Base-by-base conservation (phyloP, 2,329 filamentous ascomycete genomes). In the Trichoderma sp. region DNA sequence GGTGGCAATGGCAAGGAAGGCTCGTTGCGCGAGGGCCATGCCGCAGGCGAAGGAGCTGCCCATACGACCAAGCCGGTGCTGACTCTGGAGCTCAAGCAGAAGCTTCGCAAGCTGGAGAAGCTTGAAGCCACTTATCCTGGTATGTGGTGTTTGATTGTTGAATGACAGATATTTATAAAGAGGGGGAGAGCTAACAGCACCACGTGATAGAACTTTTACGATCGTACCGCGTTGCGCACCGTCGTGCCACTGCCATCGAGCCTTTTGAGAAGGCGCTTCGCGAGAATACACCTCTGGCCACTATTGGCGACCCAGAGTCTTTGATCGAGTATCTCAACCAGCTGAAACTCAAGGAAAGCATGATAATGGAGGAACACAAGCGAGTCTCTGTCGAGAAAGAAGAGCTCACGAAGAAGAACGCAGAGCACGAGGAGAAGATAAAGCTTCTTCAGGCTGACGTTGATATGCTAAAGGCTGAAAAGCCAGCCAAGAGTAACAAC, bases 331-430 rank as follows among this genome's bases (percentile, higher is more conserved):
- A 97, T 76, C 84, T 99, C 32, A 93, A 91, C 73, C 93, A 97
- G 79, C 81, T 97, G 51, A 95, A 90, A 70, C 80, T 94, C 65
- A 95, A 96, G 76, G 90, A 90, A 52, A 93, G 97, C 75, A 96
- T 99, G 92, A 90, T 97, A 3, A 90, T 96, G 87, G 91, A 97
- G 56, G 96, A 99, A 79, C 84, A 97, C 68, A 97, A 96, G 81
- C 86, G 93, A 14, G 89, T 98, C 0, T 91, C 93, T 0, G 86
- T 87, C 4, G 94, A 98, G 76, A 90, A 91, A 69, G 93, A 97
- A 70, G 87, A 89, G 18, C 84, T 91, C 70, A 95, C 93, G 78
- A 91, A 90, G 79, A 93, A 92, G 77, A 82, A 89, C 2, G 88
- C 91, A n/a, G 87, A 90, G 59, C 83, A 86, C 0, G 87, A 93